These are phyloP conservation scores for Boechera stricta DNA, from an alignment of 345 rosid genomes.

Conservation along the genomic window DNA sequence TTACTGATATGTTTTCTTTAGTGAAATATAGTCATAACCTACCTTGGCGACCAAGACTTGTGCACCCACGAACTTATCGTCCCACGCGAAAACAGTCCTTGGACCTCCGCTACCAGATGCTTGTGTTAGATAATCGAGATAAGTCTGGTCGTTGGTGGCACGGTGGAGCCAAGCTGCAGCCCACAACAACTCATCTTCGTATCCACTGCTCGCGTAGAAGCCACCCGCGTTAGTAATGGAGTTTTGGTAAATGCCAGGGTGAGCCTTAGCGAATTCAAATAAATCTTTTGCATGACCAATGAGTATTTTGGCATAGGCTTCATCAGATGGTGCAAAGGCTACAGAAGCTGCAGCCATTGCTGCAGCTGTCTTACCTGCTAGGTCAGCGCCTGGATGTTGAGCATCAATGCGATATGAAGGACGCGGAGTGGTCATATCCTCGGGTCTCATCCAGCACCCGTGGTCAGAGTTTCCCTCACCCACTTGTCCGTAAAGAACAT, in stretches of 20 bases:
- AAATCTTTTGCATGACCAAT: conserved; percentile 59
- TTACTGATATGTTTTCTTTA: background rate
- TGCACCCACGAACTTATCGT: conserved; percentile 87
- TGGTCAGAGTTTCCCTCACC: conserved; percentile 69
- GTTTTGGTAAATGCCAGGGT: conserved; percentile 45
- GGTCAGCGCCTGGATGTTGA: conserved; percentile 70
- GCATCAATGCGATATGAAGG: conserved; percentile 49
- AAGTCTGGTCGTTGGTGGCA: conserved; percentile 71
- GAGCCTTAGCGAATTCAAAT: conserved; percentile 50
- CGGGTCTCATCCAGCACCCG: conserved; percentile 72
- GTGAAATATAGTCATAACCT: conserved; percentile 1
- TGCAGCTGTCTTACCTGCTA: conserved; percentile 72
- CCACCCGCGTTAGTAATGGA: conserved; percentile 48
- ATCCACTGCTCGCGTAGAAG: conserved; percentile 57
- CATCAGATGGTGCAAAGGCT: conserved; percentile 46
- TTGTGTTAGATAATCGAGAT: conserved; percentile 68
- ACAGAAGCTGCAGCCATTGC: conserved; percentile 78
- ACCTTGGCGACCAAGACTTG: conserved; percentile 91
- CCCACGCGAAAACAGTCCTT: conserved; percentile 82
- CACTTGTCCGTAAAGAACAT: conserved; percentile 63
- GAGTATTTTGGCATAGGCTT: conserved; percentile 52
- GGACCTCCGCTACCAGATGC: conserved; percentile 70
- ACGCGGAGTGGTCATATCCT: conserved; percentile 76
- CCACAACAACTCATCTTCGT: conserved; percentile 87
- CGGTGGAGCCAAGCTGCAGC: conserved; percentile 94